phyloP scores from a whole-genome alignment of 176 grass and related monocot genomes.

The Areca catechu region DNA sequence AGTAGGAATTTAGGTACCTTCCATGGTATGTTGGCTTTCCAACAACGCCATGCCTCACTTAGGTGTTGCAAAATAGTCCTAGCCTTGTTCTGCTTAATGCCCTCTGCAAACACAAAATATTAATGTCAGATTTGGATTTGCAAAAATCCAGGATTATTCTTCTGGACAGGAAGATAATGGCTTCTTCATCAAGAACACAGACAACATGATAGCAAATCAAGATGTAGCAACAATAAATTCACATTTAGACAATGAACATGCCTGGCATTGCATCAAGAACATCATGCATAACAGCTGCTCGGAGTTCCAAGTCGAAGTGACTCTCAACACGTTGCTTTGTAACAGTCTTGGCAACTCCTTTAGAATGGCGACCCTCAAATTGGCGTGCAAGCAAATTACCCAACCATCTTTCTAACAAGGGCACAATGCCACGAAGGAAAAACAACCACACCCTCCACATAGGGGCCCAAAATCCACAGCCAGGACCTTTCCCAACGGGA shows the following conservation, averaged over 20 bases:
- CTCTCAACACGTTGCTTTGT: conserved; percentile 97
- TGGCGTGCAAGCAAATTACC: conserved; percentile 89
- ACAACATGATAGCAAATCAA: too few relatives aligned
- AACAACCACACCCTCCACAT: conserved; percentile 99
- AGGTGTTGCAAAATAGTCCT: conserved; percentile 92
- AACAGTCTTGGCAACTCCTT: conserved; percentile 98
- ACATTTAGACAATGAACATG: background rate
- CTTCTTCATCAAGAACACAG: too few relatives aligned
- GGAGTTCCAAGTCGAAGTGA: conserved; percentile 94
- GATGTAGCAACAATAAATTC: too few relatives aligned
- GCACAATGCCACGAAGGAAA: conserved; percentile 94
- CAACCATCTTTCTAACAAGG: conserved; percentile 86
- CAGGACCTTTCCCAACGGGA: conserved; percentile 95
- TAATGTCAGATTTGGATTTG: background rate
- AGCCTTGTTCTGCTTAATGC: conserved; percentile 98
- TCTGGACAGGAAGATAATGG: too few relatives aligned
- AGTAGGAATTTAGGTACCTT: conserved; percentile 29
- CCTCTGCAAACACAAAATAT: conserved; percentile 39
- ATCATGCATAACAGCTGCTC: conserved; percentile 98
- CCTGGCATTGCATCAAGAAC: conserved; percentile 98
- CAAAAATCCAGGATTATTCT: too few relatives aligned
- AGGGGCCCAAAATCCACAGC: conserved; percentile 97
- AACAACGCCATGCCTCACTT: conserved; percentile 97
- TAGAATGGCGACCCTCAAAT: conserved; percentile 94
- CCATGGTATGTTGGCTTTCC: conserved; percentile 99